Evolutionary conservation across 2,329 filamentous ascomycete genomes (phyloP).

Genomic region (Pyricularia sp.): DNA sequence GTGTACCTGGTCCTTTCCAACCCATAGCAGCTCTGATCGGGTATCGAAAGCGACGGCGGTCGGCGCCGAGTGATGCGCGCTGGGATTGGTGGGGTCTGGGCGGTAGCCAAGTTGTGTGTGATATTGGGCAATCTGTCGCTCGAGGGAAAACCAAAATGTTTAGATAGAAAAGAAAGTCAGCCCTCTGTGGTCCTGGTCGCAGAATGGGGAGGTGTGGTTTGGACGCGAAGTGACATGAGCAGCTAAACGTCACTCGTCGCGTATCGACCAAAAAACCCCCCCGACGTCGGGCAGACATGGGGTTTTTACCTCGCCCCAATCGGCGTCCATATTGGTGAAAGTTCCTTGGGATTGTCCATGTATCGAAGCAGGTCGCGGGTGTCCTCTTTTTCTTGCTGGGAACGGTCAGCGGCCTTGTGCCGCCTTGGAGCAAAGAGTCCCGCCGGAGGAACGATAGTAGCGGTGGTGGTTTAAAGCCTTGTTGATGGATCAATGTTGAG

Average conservation of each 20-base stretch:
- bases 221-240: background rate
- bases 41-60: constrained; percentile 67
- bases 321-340: constrained; percentile 5
- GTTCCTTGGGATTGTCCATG: background rate
- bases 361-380: background rate
- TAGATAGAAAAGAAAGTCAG: background rate
- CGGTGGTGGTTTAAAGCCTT: background rate
- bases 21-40: constrained; percentile 81
- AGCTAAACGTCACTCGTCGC: background rate
- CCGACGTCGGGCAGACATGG: background rate
- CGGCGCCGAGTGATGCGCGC: background rate
- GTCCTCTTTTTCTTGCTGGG: background rate
- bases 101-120: background rate
- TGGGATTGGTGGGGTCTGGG: background rate
- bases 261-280: background rate
- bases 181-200: background rate
- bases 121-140: background rate
- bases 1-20: constrained; percentile 73
- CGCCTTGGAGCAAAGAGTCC: constrained; percentile 1
- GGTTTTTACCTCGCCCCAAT: constrained; percentile 5
- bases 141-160: background rate
- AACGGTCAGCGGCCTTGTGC: background rate
- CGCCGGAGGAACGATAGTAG: background rate
- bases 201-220: background rate
- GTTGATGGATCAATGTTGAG: background rate